Percentiles rank a stretch among this genome's conserved stretches.
These are phyloP conservation scores for Triticum turgidum DNA, from an alignment of 176 grass and related monocot genomes.

Conservation along the genomic window DNA sequence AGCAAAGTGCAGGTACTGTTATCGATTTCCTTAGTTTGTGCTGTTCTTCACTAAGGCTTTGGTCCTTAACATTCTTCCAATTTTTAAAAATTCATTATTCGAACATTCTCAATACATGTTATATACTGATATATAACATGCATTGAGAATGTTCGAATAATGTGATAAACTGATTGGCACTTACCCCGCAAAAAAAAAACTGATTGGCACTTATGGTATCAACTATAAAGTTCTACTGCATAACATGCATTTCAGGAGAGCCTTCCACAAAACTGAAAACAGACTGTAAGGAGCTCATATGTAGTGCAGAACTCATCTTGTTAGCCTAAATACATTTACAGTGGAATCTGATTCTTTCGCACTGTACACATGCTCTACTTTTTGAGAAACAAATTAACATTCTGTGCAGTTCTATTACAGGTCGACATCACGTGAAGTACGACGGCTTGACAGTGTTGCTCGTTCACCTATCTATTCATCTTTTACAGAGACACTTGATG, in stretches of 20 bases:
- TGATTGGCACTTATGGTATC: neutral
- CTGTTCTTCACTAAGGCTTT: neutral
- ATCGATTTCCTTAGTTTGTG: neutral
- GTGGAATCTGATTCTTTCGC: neutral
- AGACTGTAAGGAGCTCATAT: neutral
- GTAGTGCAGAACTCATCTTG: neutral
- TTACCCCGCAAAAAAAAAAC: neutral
- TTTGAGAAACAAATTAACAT: conserved; percentile 34
- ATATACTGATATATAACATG: neutral
- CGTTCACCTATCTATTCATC: conserved; percentile 98
- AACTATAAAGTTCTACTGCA: neutral
- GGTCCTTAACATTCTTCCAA: neutral
- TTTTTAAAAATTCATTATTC: too few species aligned
- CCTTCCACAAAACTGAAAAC: conserved; percentile 12
- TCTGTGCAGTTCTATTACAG: conserved; percentile 68
- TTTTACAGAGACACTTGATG: conserved; percentile 90
- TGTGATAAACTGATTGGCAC: too few species aligned
- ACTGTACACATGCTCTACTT: neutral
- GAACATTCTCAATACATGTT: neutral
- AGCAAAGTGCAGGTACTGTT: conserved; percentile 63
- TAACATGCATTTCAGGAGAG: neutral
- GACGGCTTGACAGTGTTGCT: conserved; percentile 89
- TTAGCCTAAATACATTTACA: neutral
- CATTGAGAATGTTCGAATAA: too few species aligned
- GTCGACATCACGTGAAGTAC: conserved; percentile 91